Conservation (phyloP, 1,284 basidiomycete species). For the Trametes versicolor region DNA sequence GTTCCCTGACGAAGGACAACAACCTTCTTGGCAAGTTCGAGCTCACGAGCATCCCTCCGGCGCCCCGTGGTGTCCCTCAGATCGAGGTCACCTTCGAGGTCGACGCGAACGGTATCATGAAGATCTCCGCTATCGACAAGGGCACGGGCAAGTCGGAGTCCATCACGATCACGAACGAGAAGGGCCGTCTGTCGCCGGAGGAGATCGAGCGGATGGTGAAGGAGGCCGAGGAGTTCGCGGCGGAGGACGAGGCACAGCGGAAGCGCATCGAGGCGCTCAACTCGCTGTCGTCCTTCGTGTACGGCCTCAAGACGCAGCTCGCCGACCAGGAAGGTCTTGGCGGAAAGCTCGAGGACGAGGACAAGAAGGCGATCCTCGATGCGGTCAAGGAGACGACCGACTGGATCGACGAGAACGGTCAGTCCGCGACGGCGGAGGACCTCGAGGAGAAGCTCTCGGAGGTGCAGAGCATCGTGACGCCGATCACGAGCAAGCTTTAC, state of each 20-base stretch:
- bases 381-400: conserved; percentile 91
- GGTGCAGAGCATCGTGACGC: conserved; percentile 68
- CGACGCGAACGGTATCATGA: conserved; percentile 94
- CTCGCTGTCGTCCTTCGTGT: conserved; percentile 80
- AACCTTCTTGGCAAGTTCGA: conserved; percentile 98
- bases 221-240: conserved; percentile 92
- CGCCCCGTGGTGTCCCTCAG: conserved; percentile 95
- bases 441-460: conserved; percentile 89
- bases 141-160: conserved; percentile 90
- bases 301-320: conserved; percentile 88
- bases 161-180: conserved; percentile 90
- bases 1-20: conserved; percentile 97
- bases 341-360: conserved; percentile 86
- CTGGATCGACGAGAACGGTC: conserved; percentile 90
- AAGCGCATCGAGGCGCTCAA: conserved; percentile 92
- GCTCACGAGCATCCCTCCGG: conserved; percentile 91
- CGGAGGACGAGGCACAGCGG: conserved; percentile 87
- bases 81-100: conserved; percentile 97
- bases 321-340: conserved; percentile 90
- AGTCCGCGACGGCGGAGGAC: conserved; percentile 84
- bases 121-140: conserved; percentile 90
- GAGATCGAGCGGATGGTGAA: conserved; percentile 94
- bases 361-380: conserved; percentile 89
- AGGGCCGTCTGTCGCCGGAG: conserved; percentile 85
- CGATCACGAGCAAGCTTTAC: conserved; percentile 84